A percentile compares a stretch with the other conserved stretches of the same genome.
Conservation (phyloP, 352 stramenopile species). For the Pythium aristosporum region DNA sequence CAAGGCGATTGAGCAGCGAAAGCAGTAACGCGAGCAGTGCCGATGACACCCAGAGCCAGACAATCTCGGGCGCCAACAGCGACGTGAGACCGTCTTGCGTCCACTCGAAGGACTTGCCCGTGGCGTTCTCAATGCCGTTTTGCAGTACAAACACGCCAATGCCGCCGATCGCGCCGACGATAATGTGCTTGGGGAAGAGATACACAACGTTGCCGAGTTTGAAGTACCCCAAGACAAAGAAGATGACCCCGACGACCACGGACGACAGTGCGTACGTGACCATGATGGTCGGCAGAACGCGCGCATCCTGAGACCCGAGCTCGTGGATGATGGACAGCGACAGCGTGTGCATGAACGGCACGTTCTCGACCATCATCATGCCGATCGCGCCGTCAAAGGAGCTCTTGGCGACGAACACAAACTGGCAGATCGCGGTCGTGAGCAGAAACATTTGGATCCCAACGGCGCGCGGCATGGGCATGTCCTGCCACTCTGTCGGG, state of each 20-base stretch:
- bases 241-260: conserved; percentile 87
- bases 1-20: conserved; percentile 51
- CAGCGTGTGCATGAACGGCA: conserved; percentile 94
- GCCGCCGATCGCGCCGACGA: conserved; percentile 94
- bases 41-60: conserved; percentile 73
- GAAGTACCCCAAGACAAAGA: conserved; percentile 89
- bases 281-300: conserved; percentile 89
- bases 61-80: conserved; percentile 46
- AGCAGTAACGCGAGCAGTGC: conserved; percentile 52
- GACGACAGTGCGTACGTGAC: conserved; percentile 90
- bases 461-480: conserved; percentile 70
- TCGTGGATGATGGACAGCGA: conserved; percentile 83
- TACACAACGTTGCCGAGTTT: conserved; percentile 92
- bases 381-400: conserved; percentile 73
- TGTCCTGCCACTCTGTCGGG: conserved; percentile 72
- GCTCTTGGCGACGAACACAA: conserved; percentile 74
- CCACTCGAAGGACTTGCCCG: conserved; percentile 62
- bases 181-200: conserved; percentile 94
- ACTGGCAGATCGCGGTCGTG: conserved; percentile 78
- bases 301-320: conserved; percentile 66
- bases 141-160: conserved; percentile 89
- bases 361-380: conserved; percentile 96
- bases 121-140: conserved; percentile 86
- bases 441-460: conserved; percentile 86
- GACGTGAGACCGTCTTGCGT: conserved; percentile 44